Percentiles rank a stretch among this genome's conserved stretches.
phyloP scores from a whole-genome alignment of 2,329 filamentous ascomycete genomes.

The Leptographium wingfieldii region DNA sequence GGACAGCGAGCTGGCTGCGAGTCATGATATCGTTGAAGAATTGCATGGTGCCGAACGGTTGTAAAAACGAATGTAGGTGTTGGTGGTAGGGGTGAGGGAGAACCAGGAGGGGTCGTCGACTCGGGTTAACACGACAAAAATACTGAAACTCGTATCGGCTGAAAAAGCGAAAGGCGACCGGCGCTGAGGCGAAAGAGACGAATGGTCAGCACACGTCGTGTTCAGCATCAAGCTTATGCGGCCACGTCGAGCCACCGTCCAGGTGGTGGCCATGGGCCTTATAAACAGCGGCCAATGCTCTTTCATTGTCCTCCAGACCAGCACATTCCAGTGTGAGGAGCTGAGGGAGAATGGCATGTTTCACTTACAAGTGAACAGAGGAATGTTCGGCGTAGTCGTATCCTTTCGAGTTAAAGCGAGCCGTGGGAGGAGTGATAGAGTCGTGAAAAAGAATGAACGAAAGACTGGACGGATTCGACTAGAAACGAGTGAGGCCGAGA shows the following conservation, averaged over 20 bases:
- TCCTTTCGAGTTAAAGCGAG: background rate
- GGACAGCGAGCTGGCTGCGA: slow-evolving; percentile 34
- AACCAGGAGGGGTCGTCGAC: background rate
- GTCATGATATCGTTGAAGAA: slow-evolving; percentile 25
- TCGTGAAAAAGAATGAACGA: slow-evolving; percentile 9
- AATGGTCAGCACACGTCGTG: background rate
- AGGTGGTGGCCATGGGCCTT: background rate
- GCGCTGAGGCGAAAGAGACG: background rate
- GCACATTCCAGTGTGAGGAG: background rate
- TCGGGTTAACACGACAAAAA: background rate
- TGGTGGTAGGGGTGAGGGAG: background rate
- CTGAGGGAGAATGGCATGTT: background rate
- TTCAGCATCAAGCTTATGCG: background rate
- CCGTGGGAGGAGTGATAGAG: background rate
- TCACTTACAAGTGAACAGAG: background rate
- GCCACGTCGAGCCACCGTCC: background rate
- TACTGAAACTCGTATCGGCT: background rate
- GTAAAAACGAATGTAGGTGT: background rate
- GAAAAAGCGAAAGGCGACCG: background rate
- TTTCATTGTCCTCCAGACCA: background rate
- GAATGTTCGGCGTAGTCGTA: background rate
- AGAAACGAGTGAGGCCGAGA: slow-evolving; percentile 30
- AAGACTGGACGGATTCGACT: slow-evolving; percentile 34
- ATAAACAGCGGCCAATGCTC: background rate
- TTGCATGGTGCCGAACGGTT: slow-evolving; percentile 19